A percentile compares a stretch with the other conserved stretches of the same genome.
These are phyloP conservation scores for Lenwebbia sp. DNA, from an alignment of 345 rosid species.

Conservation along the genomic window DNA sequence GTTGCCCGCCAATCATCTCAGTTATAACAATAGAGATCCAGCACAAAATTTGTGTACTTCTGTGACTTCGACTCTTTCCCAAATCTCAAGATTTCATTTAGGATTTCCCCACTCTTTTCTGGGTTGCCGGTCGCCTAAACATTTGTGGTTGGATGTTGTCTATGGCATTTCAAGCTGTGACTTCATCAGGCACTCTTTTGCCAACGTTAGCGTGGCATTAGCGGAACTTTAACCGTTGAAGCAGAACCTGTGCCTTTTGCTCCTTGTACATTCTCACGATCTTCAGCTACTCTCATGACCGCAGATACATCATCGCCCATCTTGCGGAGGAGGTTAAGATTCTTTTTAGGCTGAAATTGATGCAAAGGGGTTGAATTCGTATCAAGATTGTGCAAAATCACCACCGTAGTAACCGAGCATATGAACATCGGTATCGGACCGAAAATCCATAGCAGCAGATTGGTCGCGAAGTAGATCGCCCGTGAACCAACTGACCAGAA, in stretches of 20 bases:
- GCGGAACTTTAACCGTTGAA: background rate
- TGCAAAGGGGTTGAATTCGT: slow-evolving; percentile 7
- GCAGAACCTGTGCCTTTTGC: background rate
- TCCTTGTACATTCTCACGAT: background rate
- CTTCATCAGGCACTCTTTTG: background rate
- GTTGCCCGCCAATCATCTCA: background rate
- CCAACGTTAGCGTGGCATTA: background rate
- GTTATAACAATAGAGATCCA: background rate
- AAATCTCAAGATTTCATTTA: background rate
- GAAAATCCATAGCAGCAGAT: slow-evolving; percentile 11
- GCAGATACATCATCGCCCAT: background rate
- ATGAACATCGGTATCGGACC: slow-evolving; percentile 18
- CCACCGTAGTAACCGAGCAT: slow-evolving; percentile 5
- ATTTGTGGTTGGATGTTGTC: background rate
- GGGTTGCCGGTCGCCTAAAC: background rate
- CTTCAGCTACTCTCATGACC: background rate
- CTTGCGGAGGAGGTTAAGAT: background rate
- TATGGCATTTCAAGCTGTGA: background rate
- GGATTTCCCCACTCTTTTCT: background rate
- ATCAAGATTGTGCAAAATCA: slow-evolving; percentile 7
- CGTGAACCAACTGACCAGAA: slow-evolving; percentile 4
- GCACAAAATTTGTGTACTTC: background rate
- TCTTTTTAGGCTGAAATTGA: background rate
- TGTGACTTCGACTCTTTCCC: background rate
- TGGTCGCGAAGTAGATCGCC: slow-evolving; percentile 13